Evolutionary conservation across 805 yeast species (phyloP).

Genomic region (Candida germanica): DNA sequence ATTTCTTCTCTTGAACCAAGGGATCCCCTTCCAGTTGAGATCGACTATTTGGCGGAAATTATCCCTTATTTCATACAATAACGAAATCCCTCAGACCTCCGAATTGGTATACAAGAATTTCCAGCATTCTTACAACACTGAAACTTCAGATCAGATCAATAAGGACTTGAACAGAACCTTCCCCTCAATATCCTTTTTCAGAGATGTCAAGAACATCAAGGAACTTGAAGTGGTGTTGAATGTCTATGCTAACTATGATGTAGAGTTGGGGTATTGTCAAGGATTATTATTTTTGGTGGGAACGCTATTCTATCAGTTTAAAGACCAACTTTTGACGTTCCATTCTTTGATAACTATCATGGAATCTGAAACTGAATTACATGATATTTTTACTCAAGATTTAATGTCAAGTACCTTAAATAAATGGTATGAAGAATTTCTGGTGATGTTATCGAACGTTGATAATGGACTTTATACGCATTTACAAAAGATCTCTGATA

Average conservation of each 20-base stretch:
- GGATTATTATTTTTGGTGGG: slow-evolving; percentile 64
- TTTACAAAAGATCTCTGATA: slow-evolving; percentile 39
- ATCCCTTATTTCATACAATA: slow-evolving; percentile 27
- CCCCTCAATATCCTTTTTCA: slow-evolving; percentile 51
- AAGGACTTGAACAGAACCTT: slow-evolving; percentile 62
- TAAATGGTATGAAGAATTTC: slow-evolving; percentile 52
- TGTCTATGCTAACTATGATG: slow-evolving; percentile 62
- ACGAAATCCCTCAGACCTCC: slow-evolving; percentile 33
- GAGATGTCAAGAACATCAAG: slow-evolving; percentile 38
- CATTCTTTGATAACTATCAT: slow-evolving; percentile 53
- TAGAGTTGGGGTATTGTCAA: slow-evolving; percentile 67
- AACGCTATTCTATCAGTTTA: slow-evolving; percentile 44
- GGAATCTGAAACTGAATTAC: slow-evolving; percentile 53
- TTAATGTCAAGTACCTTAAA: slow-evolving; percentile 54
- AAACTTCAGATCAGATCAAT: slow-evolving; percentile 42
- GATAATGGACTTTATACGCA: slow-evolving; percentile 44
- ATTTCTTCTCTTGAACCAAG: slow-evolving; percentile 40
- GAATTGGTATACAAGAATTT: slow-evolving; percentile 34
- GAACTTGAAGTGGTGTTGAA: slow-evolving; percentile 54
- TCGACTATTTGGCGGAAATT: slow-evolving; percentile 44
- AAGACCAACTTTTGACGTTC: slow-evolving; percentile 39
- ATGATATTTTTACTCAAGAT: slow-evolving; percentile 46
- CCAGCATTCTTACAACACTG: slow-evolving; percentile 41
- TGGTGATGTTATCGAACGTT: slow-evolving; percentile 35
- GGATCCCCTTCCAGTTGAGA: slow-evolving; percentile 44